These are phyloP conservation scores for Ampelomyces quisqualis DNA, from an alignment of 2,329 filamentous ascomycete species.

Conservation along the genomic window DNA sequence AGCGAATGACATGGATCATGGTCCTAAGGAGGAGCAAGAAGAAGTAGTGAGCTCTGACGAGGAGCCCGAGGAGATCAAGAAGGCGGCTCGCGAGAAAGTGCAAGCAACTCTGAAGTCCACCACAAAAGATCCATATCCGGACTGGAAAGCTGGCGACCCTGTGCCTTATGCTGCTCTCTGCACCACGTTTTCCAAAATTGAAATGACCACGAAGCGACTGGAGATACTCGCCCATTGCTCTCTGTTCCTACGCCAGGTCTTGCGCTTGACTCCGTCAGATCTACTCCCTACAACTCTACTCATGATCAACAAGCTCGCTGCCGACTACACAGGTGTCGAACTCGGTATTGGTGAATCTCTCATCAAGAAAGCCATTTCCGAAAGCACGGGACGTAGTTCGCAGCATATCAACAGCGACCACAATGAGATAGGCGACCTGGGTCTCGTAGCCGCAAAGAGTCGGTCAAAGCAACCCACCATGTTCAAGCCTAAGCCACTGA, in stretches of 20 bases:
- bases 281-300: constrained; percentile 84
- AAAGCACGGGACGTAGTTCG: constrained; percentile 85
- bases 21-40: constrained; percentile 40
- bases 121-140: constrained; percentile 81
- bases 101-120: constrained; percentile 71
- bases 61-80: constrained; percentile 69
- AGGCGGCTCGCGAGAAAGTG: constrained; percentile 76
- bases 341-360: constrained; percentile 97
- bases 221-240: constrained; percentile 88
- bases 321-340: constrained; percentile 94
- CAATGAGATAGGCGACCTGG: constrained; percentile 93
- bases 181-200: constrained; percentile 89
- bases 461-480: constrained; percentile 93
- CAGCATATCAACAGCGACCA: constrained; percentile 93
- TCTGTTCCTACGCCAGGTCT: constrained; percentile 88
- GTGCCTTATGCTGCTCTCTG: constrained; percentile 95
- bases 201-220: constrained; percentile 89
- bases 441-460: constrained; percentile 92
- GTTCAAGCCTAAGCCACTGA: constrained; percentile 94
- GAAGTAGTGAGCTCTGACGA: constrained; percentile 56
- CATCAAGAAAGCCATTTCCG: constrained; percentile 98
- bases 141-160: constrained; percentile 86
- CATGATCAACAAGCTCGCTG: constrained; percentile 97
- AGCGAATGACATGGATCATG: constrained; percentile 22
- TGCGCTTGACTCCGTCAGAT: constrained; percentile 84